Base-by-base conservation (phyloP, 2,329 filamentous ascomycete genomes). In the Purpureocillium lavendulum region DNA sequence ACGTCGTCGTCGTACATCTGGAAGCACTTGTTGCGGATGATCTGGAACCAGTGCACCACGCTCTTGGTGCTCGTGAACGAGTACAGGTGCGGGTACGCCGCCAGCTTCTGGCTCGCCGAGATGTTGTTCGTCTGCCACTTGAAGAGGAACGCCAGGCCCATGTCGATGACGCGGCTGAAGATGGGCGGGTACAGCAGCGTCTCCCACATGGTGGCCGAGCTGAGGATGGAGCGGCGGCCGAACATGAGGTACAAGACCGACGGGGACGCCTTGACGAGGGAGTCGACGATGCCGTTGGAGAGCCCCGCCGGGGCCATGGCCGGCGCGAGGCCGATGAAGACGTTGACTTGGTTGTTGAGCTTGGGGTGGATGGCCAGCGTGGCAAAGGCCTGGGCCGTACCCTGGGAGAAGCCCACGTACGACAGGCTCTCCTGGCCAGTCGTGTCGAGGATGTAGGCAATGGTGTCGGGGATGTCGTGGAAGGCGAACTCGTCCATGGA, bases 11-110 rank as follows among this genome's bases (percentile, higher is more conserved):
- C 92, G 60, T 89, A 97, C 86, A 98, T 96, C 61, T 98, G 92
- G 61, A 98, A 97, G 18, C 80, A 88, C 53, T 87, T 86, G 54
- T 90, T 96, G 48, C 92, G 83, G 53, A 98, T 98, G 57, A 98
- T 96, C 58, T 98, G 92, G 60, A 98, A 98, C 92, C 92, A 98
- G 58, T 98, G 92, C 0, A 98, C 92, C 8, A 98, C 88, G 15
- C 83, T 89, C 64, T 98, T 98, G 41, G 88, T 95, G 58, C 87
- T 94, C 0, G 90, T 96, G 59, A 90, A 97, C 1, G 89, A 96
- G 66, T 95, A 98, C 0, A 98, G 68, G 65, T 98, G 92, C 9
- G 90, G 84, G 58, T 98, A 98, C 1, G 88, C 88, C 3, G 92
- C 92, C 14, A 98, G 76, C 57, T 98, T 98, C 61, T 98, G 92